Base-by-base conservation (phyloP, 2,329 filamentous ascomycete genomes). In the Colletotrichum lindemuthianum region DNA sequence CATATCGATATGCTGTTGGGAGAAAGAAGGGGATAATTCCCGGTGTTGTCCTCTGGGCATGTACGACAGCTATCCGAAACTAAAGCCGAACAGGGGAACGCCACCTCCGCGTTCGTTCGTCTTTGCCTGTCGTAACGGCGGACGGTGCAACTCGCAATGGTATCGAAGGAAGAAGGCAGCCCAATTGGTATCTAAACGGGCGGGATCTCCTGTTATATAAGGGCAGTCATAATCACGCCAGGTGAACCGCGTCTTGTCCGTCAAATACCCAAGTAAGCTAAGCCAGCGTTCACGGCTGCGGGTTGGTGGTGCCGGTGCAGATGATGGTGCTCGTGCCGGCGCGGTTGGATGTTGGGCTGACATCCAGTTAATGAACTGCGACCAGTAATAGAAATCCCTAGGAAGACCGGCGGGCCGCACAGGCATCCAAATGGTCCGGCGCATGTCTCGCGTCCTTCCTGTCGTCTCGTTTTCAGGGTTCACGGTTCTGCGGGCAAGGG, bases 401-500 rank as follows among this genome's bases (percentile, higher is more conserved):
- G 40, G 24, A 54, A 52, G 32, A 43, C 60, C 47, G 52, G 52
- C 63, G 63, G 63, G 59, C 63, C 63, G 63, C 63, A 65, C 63
- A 65, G 63, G 63, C 63, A 65, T 52, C 47, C 37, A 56, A 56
- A 44, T 65, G 63, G 59, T 24, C 63, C 52, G 59, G 63, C 63
- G 45, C 59, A 63, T 65, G 63, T 65, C 63, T 65, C 58, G 63
- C 51, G 63, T 52, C 15, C 37, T 16, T 50, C 44, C 15, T 48
- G 52, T 52, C 59, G 59, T 65, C 63, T 65, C 63, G 58, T 65
- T 65, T 65, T 65, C 63, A 65, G 63, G 63, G 63, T 65, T 65
- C 58, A 61, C 61, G 37, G 51, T 65, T 65, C 63, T 65, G 41
- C n/a, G 59, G 15, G 47, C 63, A 56, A 65, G 59, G 61, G 57